These are phyloP conservation scores for Colletotrichum noveboracense DNA, from an alignment of 2,329 filamentous ascomycete species.

Conservation along the genomic window DNA sequence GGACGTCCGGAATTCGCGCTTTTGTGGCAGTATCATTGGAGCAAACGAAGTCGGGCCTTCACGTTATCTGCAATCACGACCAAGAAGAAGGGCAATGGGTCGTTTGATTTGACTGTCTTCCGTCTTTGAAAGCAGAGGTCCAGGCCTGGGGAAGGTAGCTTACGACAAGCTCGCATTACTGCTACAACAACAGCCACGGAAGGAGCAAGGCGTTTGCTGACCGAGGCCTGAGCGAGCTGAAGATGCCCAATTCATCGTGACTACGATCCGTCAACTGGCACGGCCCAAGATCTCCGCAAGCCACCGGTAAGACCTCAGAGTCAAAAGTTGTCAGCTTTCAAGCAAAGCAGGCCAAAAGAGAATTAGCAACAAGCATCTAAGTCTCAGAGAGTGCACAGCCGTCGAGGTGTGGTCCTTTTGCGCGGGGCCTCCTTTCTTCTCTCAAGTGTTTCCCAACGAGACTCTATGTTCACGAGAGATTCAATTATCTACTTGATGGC, in stretches of 20 bases:
- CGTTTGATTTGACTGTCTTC: not conserved
- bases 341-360: not conserved
- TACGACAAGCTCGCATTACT: not conserved
- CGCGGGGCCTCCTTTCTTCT: not conserved
- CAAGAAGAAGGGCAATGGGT: not conserved
- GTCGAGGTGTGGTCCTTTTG: not conserved
- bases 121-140: not conserved
- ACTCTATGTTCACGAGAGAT: not conserved
- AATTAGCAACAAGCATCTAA: not conserved
- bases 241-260: not conserved
- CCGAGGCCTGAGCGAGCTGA: not conserved
- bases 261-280: not conserved
- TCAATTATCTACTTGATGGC: not conserved
- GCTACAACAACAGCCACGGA: not conserved
- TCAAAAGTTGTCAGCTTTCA: not conserved
- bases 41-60: not conserved
- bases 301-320: not conserved
- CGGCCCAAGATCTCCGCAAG: not conserved
- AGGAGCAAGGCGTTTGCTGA: not conserved
- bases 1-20: not conserved
- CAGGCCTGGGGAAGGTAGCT: not conserved
- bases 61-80: not conserved
- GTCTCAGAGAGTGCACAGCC: not conserved
- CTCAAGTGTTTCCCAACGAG: not conserved
- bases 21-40: not conserved